Base-by-base conservation (phyloP, 2,329 filamentous ascomycete genomes). In the Helicocarpus griseus region DNA sequence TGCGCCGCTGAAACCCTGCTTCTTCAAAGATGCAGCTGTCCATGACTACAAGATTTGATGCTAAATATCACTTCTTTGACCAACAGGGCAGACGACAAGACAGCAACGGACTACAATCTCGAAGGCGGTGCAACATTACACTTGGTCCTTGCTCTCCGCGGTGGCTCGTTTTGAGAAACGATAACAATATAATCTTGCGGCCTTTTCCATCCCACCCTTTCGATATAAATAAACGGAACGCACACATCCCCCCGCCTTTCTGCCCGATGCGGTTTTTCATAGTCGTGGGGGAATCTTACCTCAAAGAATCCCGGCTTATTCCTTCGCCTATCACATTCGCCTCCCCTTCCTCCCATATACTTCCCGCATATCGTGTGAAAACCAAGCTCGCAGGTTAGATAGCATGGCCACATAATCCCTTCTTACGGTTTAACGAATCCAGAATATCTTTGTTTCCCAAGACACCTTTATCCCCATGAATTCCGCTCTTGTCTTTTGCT, bases 91-190 rank as follows among this genome's bases (percentile, higher is more conserved):
- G 93, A 98, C 67, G 91, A 97, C 63, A 95, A 95, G 73, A 91
- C 89, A 9, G 91, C 93, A 5, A 76, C 79, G 50, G 91, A 97
- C 63, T 97, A 97, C 70, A 82, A 81, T 58, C 87, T 98, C 56
- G 87, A 93, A 69, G 89, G 89, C 51, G 93, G 93, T 53, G 88
- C 89, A 56, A 98, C 91, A 33, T 78, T 98, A 61, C 93, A 98
- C 78, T 77, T 98, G 65, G 93, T 98, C 48, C 83, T 98, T 59
- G 94, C 93, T 40, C 83, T 98, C 55, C 82, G 93, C 67, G 93
- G 93, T 51, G 91, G 91, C 19, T 13, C 19, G 45, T 36, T 48
- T 13, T 35, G 24, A 14, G 33, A 31, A 47, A 2, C 26, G 17
- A 43, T 28, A 35, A 17, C n/a, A 6, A 21, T 4, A 21, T 5